A percentile compares a stretch with the other conserved stretches of the same genome.
These are phyloP conservation scores for Oryza rufipogon DNA, from an alignment of 176 grass and related monocot genomes.

Conservation along the genomic window DNA sequence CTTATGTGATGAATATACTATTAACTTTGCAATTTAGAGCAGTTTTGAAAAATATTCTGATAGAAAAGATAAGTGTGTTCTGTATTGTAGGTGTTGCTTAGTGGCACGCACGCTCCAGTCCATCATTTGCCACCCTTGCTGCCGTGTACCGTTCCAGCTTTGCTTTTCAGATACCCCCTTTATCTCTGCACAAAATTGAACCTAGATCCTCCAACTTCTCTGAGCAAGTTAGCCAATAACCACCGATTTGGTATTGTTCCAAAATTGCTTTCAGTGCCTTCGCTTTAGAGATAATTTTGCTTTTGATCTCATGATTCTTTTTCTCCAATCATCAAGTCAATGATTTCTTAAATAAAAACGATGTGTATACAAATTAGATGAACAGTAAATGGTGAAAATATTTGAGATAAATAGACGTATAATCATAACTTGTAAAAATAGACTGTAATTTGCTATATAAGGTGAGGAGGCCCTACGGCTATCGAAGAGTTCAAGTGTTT, in stretches of 20 bases:
- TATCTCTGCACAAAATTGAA: not conserved
- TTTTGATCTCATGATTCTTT: not conserved
- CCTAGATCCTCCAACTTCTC: not conserved
- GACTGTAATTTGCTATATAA: too few relatives aligned
- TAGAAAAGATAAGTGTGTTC: not conserved
- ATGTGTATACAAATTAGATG: not conserved
- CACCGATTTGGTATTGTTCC: not conserved
- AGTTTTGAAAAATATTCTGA: not conserved
- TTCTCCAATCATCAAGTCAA: not conserved
- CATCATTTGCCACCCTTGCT: conserved; percentile 43
- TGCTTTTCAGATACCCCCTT: not conserved
- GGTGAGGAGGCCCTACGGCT: too few relatives aligned
- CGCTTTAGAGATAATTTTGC: not conserved
- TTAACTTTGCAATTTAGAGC: not conserved
- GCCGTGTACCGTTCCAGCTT: conserved; percentile 29
- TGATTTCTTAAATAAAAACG: not conserved
- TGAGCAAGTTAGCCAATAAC: not conserved
- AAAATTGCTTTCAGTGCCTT: not conserved
- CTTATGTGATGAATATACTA: not conserved
- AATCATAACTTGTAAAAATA: too few relatives aligned
- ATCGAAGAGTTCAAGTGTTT: too few relatives aligned
- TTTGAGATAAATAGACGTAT: too few relatives aligned
- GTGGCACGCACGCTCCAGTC: conserved; percentile 51
- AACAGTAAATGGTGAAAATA: too few relatives aligned
- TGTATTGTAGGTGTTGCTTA: conserved; percentile 15